phyloP scores from a whole-genome alignment of 306 rosid species.

The Notholithocarpus densiflorus region DNA sequence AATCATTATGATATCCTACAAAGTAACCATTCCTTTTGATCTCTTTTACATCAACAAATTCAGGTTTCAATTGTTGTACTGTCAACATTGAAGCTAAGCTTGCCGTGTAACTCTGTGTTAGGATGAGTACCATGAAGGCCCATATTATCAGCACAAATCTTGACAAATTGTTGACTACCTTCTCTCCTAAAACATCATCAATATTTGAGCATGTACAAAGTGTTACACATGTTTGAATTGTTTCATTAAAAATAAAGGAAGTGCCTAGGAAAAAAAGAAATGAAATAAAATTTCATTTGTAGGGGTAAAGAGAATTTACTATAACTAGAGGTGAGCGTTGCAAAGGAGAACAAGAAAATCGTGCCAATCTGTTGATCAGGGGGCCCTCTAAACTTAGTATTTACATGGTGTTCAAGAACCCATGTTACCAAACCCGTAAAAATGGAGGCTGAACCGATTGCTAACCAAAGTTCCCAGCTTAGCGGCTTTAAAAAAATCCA shows the following conservation, averaged over 20 bases:
- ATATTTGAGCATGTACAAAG: no score
- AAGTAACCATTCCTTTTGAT: slow-evolving; percentile 6
- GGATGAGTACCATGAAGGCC: slow-evolving; percentile 34
- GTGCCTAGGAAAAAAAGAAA: no score
- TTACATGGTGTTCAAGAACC: slow-evolving; percentile 39
- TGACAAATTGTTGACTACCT: slow-evolving; percentile 27
- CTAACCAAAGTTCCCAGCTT: slow-evolving; percentile 32
- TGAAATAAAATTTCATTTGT: no score
- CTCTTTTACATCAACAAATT: slow-evolving; percentile 12
- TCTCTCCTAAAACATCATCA: slow-evolving; percentile 17
- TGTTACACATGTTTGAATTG: no score
- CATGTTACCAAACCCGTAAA: slow-evolving; percentile 35
- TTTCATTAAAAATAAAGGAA: no score
- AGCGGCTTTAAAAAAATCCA: slow-evolving; percentile 47
- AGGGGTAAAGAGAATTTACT: no score
- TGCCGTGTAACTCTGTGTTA: slow-evolving; percentile 43
- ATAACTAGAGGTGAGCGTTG: slow-evolving; percentile 9
- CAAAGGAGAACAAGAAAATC: slow-evolving; percentile 43
- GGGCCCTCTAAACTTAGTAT: slow-evolving; percentile 34
- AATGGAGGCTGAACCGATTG: slow-evolving; percentile 21
- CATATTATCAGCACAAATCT: slow-evolving; percentile 35
- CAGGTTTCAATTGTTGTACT: slow-evolving; percentile 24
- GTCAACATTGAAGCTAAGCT: slow-evolving; percentile 34
- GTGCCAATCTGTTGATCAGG: slow-evolving; percentile 34
- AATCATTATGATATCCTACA: slow-evolving; percentile 17